Evolutionary conservation across 176 grass and related monocot species (phyloP), one percentile per base, ranked within the genome.

Genomic region (Metroxylon sagu): DNA sequence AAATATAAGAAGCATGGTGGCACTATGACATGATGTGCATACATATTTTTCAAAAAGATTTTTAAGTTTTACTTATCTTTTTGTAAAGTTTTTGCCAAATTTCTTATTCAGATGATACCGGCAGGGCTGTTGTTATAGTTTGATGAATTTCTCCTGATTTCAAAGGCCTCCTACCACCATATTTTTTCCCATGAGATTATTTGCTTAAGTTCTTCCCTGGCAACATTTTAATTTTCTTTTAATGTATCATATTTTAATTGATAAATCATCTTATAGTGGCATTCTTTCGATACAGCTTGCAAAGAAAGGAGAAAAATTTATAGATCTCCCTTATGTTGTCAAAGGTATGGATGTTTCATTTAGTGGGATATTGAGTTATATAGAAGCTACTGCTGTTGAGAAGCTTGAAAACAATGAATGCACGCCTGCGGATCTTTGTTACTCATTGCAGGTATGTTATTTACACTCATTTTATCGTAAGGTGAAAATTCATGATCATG

Each of bases 301-400:
- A 16, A 98, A 98, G 70, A 98, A 92, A 69, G 87, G 93, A 57
- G 87, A 98, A 50, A 92, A 92, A 57, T 98, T 98, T 50, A 83
- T 98, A 59, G 87, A 98, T 69, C 71, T 97, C 52, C 93, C 93
- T 43, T 98, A 98, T 54, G 87, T 62, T 68, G 93, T 98, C 63
- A 98, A 98, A 67, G 93, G 93, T 39, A 98, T 98, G 93, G 93
- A 98, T 68, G 93, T 98, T 68, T 98, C 93, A 54, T 98, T 98
- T 79, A 98, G 93, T 70, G 93, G 93, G 52, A 88, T 98, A 91
- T 69, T 98, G 69, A 92, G 87, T 69, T 98, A 74, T 56, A 88
- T 98, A 5, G 87, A 98, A 83, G 93, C 93, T 70, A 78, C 87
- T 43, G 82, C 93, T 19, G 68, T 71, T 57, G 93, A 92, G 61